Conservation (phyloP, 2,329 filamentous ascomycete genomes). For the Fusarium caatingaense region DNA sequence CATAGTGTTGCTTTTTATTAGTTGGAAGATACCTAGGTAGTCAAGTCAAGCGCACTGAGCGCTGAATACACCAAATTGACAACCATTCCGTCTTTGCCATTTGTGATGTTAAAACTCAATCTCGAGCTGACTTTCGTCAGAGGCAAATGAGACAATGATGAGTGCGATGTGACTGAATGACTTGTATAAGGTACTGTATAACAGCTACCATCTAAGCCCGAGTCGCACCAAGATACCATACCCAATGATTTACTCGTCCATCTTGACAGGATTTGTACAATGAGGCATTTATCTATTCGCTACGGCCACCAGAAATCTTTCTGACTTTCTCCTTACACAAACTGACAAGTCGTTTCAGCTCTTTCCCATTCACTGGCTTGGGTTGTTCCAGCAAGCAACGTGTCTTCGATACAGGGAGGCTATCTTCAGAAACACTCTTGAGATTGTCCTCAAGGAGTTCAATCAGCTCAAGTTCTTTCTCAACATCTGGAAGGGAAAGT, state of each 20-base stretch:
- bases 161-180: slow-evolving; percentile 9
- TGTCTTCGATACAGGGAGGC: slow-evolving; percentile 43
- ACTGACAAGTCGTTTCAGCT: slow-evolving; percentile 48
- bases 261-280: neutral
- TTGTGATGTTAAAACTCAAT: neutral
- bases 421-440: slow-evolving; percentile 33
- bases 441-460: slow-evolving; percentile 12
- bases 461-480: neutral
- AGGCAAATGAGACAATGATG: neutral
- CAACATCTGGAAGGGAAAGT: slow-evolving; percentile 9
- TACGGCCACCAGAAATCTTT: slow-evolving; percentile 35
- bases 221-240: slow-evolving; percentile 20
- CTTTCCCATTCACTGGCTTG: slow-evolving; percentile 46
- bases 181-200: slow-evolving; percentile 28
- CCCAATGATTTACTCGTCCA: slow-evolving; percentile 2
- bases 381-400: slow-evolving; percentile 50
- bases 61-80: slow-evolving; percentile 5
- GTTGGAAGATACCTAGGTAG: slow-evolving; percentile 9
- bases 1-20: slow-evolving; percentile 10
- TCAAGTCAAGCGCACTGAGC: slow-evolving; percentile 22
- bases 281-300: slow-evolving; percentile 22
- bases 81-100: neutral
- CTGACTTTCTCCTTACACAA: slow-evolving; percentile 46
- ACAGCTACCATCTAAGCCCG: slow-evolving; percentile 17
- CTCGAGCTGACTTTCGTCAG: neutral